Evolutionary conservation across 345 rosid species (phyloP).

Genomic region (Ceriops tagal): DNA sequence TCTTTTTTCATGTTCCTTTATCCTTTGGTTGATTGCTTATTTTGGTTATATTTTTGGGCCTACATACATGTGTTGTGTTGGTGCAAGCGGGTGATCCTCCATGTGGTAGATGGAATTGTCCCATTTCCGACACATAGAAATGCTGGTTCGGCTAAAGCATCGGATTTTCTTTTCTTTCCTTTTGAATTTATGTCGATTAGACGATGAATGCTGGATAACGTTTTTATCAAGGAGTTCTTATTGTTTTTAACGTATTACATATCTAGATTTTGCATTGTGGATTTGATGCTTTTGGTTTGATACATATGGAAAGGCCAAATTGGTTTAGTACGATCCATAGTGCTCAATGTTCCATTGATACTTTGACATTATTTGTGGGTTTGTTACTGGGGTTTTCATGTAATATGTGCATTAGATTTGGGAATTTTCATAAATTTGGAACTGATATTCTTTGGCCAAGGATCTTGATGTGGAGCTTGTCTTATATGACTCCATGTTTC

Average conservation of each 20-base stretch:
- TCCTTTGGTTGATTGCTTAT: background rate
- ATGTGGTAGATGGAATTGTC: constrained; percentile 18
- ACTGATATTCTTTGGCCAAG: no score
- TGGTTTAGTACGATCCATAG: no score
- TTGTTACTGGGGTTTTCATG: no score
- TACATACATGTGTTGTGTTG: constrained; percentile 13
- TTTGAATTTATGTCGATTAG: background rate
- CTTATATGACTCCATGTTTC: no score
- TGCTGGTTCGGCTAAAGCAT: constrained; percentile 7
- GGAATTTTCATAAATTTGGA: no score
- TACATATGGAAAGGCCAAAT: no score
- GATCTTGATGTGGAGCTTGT: no score
- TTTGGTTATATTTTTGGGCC: background rate
- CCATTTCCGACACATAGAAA: constrained; percentile 18
- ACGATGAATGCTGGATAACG: background rate
- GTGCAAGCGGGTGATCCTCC: constrained; percentile 18
- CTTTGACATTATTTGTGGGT: no score
- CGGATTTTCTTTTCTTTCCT: background rate
- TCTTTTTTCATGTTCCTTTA: background rate
- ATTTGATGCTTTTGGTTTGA: background rate
- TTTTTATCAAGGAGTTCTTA: background rate
- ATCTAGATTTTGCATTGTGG: background rate
- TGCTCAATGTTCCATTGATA: no score
- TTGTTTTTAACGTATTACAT: background rate
- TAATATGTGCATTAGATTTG: no score